A percentile compares a stretch with the other conserved stretches of the same genome.
Conservation (phyloP, 495 filamentous ascomycete species). For the Sabuloglossum arenarium region DNA sequence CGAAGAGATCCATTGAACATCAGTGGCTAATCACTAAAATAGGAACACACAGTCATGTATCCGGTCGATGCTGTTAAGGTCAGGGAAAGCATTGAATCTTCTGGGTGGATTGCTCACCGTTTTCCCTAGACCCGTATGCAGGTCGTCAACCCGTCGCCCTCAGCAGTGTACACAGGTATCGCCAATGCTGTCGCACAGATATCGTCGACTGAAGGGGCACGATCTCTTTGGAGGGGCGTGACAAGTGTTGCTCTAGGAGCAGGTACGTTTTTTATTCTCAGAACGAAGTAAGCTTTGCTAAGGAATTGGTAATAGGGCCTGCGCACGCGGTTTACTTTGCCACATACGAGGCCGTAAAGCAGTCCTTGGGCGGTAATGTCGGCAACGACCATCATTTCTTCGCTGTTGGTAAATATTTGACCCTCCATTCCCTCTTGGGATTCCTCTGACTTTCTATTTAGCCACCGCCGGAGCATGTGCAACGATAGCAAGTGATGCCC, state of each 20-base stretch:
- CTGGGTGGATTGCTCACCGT: not conserved
- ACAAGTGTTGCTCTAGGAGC: constrained; percentile 92
- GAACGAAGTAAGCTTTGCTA: not conserved
- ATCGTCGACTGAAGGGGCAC: constrained; percentile 65
- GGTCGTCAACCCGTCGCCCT: constrained; percentile 71
- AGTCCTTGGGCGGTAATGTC: constrained; percentile 79
- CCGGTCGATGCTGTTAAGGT: constrained; percentile 97
- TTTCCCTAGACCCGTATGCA: constrained; percentile 77
- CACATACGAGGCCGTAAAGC: constrained; percentile 93
- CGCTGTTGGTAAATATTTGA: constrained; percentile 48
- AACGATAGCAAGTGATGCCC: constrained; percentile 87
- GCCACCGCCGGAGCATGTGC: constrained; percentile 83
- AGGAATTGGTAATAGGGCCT: constrained; percentile 38
- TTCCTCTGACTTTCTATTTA: constrained; percentile 18
- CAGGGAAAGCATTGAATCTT: constrained; percentile 6
- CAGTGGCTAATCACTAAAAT: constrained; percentile 8
- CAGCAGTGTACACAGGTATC: constrained; percentile 73
- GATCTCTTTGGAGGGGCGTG: constrained; percentile 89
- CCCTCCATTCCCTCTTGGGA: constrained; percentile 3
- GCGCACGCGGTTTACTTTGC: constrained; percentile 97
- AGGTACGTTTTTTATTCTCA: constrained; percentile 32
- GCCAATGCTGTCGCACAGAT: constrained; percentile 85
- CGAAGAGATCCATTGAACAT: not conserved
- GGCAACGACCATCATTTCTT: constrained; percentile 80
- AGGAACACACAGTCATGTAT: constrained; percentile 94